A percentile compares a stretch with the other conserved stretches of the same genome.
Evolutionary conservation across 2,329 filamentous ascomycete species (phyloP).

Genomic region (Fusarium ramigenum): DNA sequence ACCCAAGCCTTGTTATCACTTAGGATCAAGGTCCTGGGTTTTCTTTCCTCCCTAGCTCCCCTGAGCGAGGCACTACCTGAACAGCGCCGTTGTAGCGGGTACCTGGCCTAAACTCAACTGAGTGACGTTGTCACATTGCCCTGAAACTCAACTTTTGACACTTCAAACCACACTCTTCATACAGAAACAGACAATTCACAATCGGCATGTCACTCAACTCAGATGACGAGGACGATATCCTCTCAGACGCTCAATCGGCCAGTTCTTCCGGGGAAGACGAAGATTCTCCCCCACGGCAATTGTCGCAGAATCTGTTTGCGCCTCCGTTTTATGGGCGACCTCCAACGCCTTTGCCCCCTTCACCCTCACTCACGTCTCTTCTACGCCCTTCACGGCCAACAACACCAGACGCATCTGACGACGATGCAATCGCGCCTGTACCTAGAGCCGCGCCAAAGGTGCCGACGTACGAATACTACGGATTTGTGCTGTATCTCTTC

Average conservation of each 20-base stretch:
- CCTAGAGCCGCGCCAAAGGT: conserved; percentile 90
- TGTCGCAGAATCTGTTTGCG: conserved; percentile 66
- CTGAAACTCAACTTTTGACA: background rate
- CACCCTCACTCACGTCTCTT: conserved; percentile 90
- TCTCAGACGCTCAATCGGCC: conserved; percentile 48
- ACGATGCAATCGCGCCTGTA: conserved; percentile 85
- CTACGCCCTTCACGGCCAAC: conserved; percentile 91
- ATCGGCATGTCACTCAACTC: conserved; percentile 47
- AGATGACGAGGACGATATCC: conserved; percentile 50
- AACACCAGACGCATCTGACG: conserved; percentile 90
- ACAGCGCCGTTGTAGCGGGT: conserved; percentile 11
- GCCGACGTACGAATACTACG: conserved; percentile 99
- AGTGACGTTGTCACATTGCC: conserved; percentile 16
- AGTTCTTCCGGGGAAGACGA: conserved; percentile 45
- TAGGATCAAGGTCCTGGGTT: no score
- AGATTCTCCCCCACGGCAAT: conserved; percentile 54
- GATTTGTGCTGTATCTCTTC: conserved; percentile 95
- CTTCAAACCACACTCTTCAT: background rate
- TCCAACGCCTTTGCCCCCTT: conserved; percentile 93
- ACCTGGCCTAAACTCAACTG: conserved; percentile 20
- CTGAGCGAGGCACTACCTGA: conserved; percentile 10
- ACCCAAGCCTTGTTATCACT: no score
- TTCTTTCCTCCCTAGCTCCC: no score
- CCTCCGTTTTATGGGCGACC: conserved; percentile 98
- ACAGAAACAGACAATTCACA: background rate